A percentile compares a stretch with the other conserved stretches of the same genome.
Evolutionary conservation across 805 yeast species (phyloP).

Genomic region (Saturnispora ahearnii): DNA sequence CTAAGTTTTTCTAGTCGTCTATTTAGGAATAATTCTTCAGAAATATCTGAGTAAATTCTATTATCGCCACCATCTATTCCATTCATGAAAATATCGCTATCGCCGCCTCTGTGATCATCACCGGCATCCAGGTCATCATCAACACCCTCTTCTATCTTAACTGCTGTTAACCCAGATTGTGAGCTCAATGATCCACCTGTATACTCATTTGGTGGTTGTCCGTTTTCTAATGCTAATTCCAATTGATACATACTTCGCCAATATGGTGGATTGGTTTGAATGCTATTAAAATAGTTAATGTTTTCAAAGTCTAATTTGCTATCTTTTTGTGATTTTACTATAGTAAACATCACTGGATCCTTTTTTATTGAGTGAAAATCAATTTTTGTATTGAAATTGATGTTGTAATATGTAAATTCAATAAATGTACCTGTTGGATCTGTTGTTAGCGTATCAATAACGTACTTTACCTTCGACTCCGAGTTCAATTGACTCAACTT

Average conservation of each 20-base stretch:
- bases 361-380: conserved; percentile 2
- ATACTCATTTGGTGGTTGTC: background rate
- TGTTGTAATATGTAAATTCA: conserved; percentile 6
- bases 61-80: background rate
- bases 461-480: conserved; percentile 6
- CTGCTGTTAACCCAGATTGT: background rate
- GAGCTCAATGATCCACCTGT: background rate
- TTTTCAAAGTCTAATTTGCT: conserved; percentile 1
- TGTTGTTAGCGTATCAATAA: conserved; percentile 6
- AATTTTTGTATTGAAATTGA: conserved; percentile 3
- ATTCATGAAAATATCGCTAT: background rate
- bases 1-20: conserved; percentile 5
- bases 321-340: background rate
- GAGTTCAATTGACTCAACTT: conserved; percentile 12
- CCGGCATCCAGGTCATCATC: background rate
- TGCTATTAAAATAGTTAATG: conserved; percentile 6
- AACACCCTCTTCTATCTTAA: background rate
- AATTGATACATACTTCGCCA: conserved; percentile 7
- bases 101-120: background rate
- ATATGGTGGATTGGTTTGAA: conserved; percentile 11
- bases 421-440: conserved; percentile 12
- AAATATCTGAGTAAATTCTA: background rate
- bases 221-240: background rate
- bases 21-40: conserved; percentile 7
- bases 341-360: conserved; percentile 5